Base-by-base conservation (phyloP, 306 rosid genomes). In the Albizia julibrissin region DNA sequence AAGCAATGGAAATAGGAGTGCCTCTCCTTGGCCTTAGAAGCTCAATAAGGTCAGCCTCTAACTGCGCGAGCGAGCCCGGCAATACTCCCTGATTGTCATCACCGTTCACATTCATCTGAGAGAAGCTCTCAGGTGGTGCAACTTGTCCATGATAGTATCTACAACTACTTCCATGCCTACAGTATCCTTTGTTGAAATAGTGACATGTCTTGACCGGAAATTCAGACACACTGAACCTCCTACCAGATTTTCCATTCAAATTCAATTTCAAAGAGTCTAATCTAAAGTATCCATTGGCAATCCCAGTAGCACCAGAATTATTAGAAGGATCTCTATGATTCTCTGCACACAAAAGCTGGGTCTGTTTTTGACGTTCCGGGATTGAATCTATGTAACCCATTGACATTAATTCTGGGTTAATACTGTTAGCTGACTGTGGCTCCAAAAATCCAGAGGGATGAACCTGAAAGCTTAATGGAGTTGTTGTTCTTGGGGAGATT, bases 111-210 rank as follows among this genome's bases (percentile, higher is more conserved):
- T 64, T 29, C 42, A 64, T 64, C 3, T 64, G 69, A 29, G 39
- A 31, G 42, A 27, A 64, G 40, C n/a, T 29, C 40, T 64, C 40
- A 15, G n/a, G 40, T 64, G n/a, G 40, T 15, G 40, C n/a, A 64
- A 64, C 69, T 64, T 64, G 69, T 29, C n/a, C 69, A 64, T 64
- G 69, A 15, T 5, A 7, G 40, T 6, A 64, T 27, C 69, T 64
- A 29, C 69, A 64, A 29, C n/a, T 64, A 64, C 39, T 64, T 64
- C 69, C 69, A 64, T 64, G 42, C 69, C 16, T 64, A 64, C 69
- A 64, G n/a, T 29, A 29, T 64, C 69, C 69, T 64, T 64, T 64
- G 69, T 13, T 64, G 69, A 29, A 29, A 64, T 29, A 64, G 40
- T 64, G 40, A 64, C 69, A 64, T 64, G n/a, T 15, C 39, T 29